Percentiles rank a stretch among this genome's conserved stretches.
Conservation (phyloP, 495 filamentous ascomycete genomes). For the Podospora anserina region DNA sequence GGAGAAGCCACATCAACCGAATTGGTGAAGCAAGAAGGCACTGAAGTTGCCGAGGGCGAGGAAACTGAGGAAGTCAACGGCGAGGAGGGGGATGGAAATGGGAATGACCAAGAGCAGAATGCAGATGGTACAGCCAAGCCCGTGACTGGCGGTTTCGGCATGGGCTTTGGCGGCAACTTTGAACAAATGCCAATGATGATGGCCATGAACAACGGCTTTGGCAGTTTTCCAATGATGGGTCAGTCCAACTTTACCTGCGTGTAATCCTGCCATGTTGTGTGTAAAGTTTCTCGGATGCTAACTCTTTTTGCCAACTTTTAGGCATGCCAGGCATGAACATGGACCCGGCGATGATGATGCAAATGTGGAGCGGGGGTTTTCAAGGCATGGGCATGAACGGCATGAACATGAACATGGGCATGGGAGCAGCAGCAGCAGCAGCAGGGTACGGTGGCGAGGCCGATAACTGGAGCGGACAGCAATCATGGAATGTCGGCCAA, state of each 20-base stretch:
- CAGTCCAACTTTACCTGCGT: slow-evolving; percentile 36
- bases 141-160: slow-evolving; percentile 56
- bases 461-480: slow-evolving; percentile 63
- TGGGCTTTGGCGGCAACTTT: slow-evolving; percentile 62
- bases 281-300: slow-evolving; percentile 17
- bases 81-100: slow-evolving; percentile 32
- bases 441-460: slow-evolving; percentile 56
- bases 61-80: slow-evolving; percentile 27
- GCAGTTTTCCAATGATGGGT: slow-evolving; percentile 82
- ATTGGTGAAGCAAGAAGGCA: slow-evolving; percentile 14
- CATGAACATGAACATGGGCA: slow-evolving; percentile 87
- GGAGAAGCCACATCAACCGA: slow-evolving; percentile 13
- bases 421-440: slow-evolving; percentile 48
- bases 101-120: slow-evolving; percentile 33
- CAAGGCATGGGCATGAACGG: slow-evolving; percentile 87
- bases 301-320: slow-evolving; percentile 26
- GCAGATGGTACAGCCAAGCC: slow-evolving; percentile 40
- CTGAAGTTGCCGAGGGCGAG: slow-evolving; percentile 28
- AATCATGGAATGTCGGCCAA: slow-evolving; percentile 73
- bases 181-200: slow-evolving; percentile 71
- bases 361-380: slow-evolving; percentile 81
- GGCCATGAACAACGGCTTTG: slow-evolving; percentile 66
- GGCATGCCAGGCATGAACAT: slow-evolving; percentile 79
- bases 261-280: not conserved
- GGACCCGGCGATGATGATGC: slow-evolving; percentile 83